Evolutionary conservation across 345 rosid genomes (phyloP).

Genomic region (Lepidium sativum): DNA sequence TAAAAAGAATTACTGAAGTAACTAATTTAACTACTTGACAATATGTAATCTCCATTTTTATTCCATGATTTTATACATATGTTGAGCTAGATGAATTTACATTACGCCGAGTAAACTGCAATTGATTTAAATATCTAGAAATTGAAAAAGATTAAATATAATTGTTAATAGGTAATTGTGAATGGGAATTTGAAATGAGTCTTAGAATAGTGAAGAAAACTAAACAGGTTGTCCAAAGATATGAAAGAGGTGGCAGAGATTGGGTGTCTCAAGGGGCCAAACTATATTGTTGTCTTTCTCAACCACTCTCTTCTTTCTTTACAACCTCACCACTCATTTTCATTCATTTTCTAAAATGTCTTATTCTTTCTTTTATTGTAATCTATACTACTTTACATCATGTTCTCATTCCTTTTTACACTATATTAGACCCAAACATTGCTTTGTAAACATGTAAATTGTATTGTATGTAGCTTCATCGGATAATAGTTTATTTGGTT

Average conservation of each 20-base stretch:
- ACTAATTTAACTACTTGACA: too few relatives aligned
- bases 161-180: neutral
- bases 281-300: slow-evolving; percentile 13
- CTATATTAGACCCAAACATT: slow-evolving; percentile 2
- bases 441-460: neutral
- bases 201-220: slow-evolving; percentile 10
- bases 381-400: neutral
- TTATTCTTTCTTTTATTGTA: too few relatives aligned
- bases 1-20: too few relatives aligned
- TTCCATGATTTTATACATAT: too few relatives aligned
- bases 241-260: slow-evolving; percentile 20
- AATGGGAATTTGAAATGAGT: neutral
- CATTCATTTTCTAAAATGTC: neutral
- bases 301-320: slow-evolving; percentile 24
- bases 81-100: too few relatives aligned
- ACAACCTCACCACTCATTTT: slow-evolving; percentile 23
- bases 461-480: neutral
- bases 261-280: slow-evolving; percentile 6
- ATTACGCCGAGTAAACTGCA: too few relatives aligned
- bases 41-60: too few relatives aligned
- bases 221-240: slow-evolving; percentile 26
- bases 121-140: too few relatives aligned
- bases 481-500: neutral
- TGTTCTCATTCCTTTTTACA: neutral
- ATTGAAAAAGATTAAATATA: too few relatives aligned